Evolutionary conservation across 1,139 yeast genomes (phyloP).

Genomic region (Taphrina communis): DNA sequence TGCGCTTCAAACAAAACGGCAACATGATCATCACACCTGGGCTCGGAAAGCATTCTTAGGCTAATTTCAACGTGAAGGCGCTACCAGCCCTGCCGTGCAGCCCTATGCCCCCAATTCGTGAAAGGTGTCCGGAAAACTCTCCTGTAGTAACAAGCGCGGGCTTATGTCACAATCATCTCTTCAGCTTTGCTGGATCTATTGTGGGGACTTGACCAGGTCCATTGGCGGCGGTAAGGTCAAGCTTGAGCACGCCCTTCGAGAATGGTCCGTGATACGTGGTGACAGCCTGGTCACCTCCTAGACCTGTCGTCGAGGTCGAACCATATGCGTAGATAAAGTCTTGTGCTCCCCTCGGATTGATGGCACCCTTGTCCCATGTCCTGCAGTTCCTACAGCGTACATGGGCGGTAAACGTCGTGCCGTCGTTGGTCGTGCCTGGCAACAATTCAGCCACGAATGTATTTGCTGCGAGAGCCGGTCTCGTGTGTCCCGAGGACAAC

Average conservation of each 20-base stretch:
- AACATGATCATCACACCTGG: too few relatives aligned
- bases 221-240: constrained; percentile 18
- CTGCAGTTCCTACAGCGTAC: constrained; percentile 24
- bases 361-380: constrained; percentile 17
- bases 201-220: constrained; percentile 31
- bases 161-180: not conserved
- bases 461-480: constrained; percentile 23
- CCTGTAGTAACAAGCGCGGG: not conserved
- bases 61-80: too few relatives aligned
- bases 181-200: constrained; percentile 4
- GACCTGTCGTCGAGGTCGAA: constrained; percentile 17
- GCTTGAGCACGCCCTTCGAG: constrained; percentile 21
- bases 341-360: constrained; percentile 10
- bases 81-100: too few relatives aligned
- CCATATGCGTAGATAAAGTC: constrained; percentile 34
- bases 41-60: too few relatives aligned
- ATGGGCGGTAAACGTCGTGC: constrained; percentile 21
- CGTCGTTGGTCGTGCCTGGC: constrained; percentile 24
- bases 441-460: constrained; percentile 14
- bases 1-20: too few relatives aligned
- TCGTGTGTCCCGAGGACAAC: constrained; percentile 13
- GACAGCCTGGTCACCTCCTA: constrained; percentile 22
- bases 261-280: constrained; percentile 33
- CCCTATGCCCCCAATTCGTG: too few relatives aligned
- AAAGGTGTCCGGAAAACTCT: not conserved